These are phyloP conservation scores for Mycena polygramma DNA, from an alignment of 768 basidiomycete species.

Conservation along the genomic window DNA sequence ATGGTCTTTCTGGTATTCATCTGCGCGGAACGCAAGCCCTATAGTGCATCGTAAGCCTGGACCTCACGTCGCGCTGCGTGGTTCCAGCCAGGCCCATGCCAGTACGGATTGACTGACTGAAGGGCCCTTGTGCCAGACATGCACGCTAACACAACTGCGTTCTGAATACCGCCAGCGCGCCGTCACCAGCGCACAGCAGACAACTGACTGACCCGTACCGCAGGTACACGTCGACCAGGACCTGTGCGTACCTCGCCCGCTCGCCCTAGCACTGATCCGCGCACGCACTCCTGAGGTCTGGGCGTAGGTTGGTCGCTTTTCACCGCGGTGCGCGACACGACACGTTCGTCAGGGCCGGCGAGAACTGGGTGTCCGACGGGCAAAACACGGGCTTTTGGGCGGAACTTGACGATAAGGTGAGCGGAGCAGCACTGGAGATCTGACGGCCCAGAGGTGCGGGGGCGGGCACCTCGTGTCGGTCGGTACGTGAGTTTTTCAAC, in stretches of 20 bases:
- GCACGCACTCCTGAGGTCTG: neutral
- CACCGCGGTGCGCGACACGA: conserved; percentile 64
- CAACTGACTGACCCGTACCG: conserved; percentile 6
- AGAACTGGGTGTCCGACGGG: conserved; percentile 63
- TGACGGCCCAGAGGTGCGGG: conserved; percentile 63
- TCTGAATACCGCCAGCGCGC: conserved; percentile 18
- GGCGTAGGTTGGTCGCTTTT: conserved; percentile 69
- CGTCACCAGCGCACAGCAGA: neutral
- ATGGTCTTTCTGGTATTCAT: conserved; percentile 63
- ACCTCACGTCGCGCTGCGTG: conserved; percentile 41
- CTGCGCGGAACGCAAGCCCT: conserved; percentile 61
- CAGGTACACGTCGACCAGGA: conserved; percentile 69
- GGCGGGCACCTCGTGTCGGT: conserved; percentile 65
- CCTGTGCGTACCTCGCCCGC: conserved; percentile 50
- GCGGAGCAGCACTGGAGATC: conserved; percentile 61
- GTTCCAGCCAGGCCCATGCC: conserved; percentile 61
- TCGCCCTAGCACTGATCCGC: neutral
- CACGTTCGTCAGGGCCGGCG: conserved; percentile 63
- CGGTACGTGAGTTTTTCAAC: conserved; percentile 48
- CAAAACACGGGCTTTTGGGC: conserved; percentile 53
- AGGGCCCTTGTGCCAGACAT: neutral
- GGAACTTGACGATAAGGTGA: conserved; percentile 70
- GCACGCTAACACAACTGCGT: conserved; percentile 20
- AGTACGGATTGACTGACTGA: conserved; percentile 45
- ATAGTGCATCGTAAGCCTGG: neutral